Evolutionary conservation across 2,329 filamentous ascomycete genomes (phyloP), one percentile per base, ranked within the genome.

Genomic region (Nothophoma quercina): DNA sequence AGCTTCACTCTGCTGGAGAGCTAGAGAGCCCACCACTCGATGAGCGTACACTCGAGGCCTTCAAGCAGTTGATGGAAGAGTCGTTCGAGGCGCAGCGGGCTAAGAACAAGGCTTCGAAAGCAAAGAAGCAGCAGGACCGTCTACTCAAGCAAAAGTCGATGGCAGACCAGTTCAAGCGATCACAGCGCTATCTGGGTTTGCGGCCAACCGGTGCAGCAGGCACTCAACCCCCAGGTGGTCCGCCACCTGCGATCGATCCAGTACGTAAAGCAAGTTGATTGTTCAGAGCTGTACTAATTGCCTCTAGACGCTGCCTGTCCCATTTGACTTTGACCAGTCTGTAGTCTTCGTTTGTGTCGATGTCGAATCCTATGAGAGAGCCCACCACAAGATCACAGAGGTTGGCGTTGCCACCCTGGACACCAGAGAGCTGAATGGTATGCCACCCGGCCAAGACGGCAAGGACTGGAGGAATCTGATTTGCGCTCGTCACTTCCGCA

Each of bases 341-440:
- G 62, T 78, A 0, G 80, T 96, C 7, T 88, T 97, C 62, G 79
- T 96, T 52, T 86, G 84, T 56, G 79, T 98, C 35, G 95, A 99
- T 64, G 78, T 95, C 25, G 95, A 99, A 73, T 86, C 88, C 1
- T 90, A 87, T 51, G 95, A 99, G 71, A 75, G 77, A 18, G 79
- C 84, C 35, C 83, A 85, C 10, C 77, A 81, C 26, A 78, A 84
- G 10, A 82, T 98, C 52, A 96, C 93, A 0, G 95, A 99, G 72
- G 81, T 99, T 30, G 95, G 95, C 1, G 79, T 99, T 32, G 88
- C 91, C 1, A 87, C 88, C 2, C 79, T 98, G 0, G 92, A 98
- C 69, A 92, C 89, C 1, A 71, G 76, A 16, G 80, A 85, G 42
- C 72, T 91, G 18, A 63, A 74, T 1, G 75, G 72, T 7, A 56